Base-by-base conservation (phyloP, 2,329 filamentous ascomycete species). In the Sporothrix luriei region DNA sequence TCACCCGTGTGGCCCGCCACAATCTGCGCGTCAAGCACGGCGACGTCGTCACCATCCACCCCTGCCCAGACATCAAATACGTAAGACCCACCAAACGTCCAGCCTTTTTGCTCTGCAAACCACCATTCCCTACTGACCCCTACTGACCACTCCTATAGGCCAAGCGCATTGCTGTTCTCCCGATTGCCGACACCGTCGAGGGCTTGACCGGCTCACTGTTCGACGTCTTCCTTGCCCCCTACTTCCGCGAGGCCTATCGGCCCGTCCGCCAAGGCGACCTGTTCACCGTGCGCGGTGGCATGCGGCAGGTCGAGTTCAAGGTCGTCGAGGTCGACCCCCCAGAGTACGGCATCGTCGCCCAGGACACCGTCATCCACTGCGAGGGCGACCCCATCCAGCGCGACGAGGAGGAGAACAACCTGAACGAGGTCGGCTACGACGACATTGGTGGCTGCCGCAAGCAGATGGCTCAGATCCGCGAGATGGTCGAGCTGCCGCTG, bases 11-110 rank as follows among this genome's bases (percentile, higher is more conserved):
- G 73, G 94, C 98, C 77, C 91, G 95, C 80, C 95, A 98, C 87
- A 99, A 99, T 82, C 88, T 99, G 73, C 91, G 95, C 70, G 94
- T 99, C 77, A 98, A 98, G 89, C 94, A 97, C 79, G 95, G 95
- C 78, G 95, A 99, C 79, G 92, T 98, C 78, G 91, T 99, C 82
- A 97, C 94, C 72, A 93, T 99, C 74, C 93, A 98, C 83, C 89
- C 96, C 69, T 99, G 95, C 84, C 94, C 95, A 21, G 95, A 99
- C 81, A 99, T 99, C 86, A 99, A 99, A 97, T 99, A 99, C 81
- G 94, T 97, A 82, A 81, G 93, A 88, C 43, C 13, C n/a, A 49
- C 40, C 48, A n/a, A 14, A 48, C 2, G 43, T 14, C 16, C 19
- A 49, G 11, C 16, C 16, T 21, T 49, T 9, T 9, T 33, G 1